phyloP scores from a whole-genome alignment of 768 basidiomycete genomes.

The Neoboletus brunneissimus region DNA sequence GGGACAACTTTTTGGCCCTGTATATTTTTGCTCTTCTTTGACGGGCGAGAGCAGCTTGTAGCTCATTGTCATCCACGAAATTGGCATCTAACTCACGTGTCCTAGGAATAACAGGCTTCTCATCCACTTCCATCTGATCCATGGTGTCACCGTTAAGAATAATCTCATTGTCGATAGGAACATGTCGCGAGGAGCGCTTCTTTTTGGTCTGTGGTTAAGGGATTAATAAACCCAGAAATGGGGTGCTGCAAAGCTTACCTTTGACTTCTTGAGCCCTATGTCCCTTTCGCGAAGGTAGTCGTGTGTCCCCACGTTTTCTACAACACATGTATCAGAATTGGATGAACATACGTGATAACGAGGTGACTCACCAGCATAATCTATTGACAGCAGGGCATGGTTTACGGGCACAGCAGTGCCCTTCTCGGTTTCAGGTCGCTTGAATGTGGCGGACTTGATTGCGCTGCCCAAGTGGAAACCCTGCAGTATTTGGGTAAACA shows the following conservation, averaged over 20 bases:
- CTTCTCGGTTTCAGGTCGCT: slow-evolving; percentile 44
- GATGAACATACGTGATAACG: neutral
- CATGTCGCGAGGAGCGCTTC: slow-evolving; percentile 75
- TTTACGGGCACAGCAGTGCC: slow-evolving; percentile 64
- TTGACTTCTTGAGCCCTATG: slow-evolving; percentile 91
- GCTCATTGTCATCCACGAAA: slow-evolving; percentile 97
- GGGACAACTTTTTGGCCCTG: slow-evolving; percentile 70
- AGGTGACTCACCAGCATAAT: slow-evolving; percentile 76
- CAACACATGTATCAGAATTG: slow-evolving; percentile 18
- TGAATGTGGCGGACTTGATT: slow-evolving; percentile 36
- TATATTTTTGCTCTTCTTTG: slow-evolving; percentile 79
- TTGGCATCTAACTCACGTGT: slow-evolving; percentile 77
- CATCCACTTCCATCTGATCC: slow-evolving; percentile 75
- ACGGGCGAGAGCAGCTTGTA: slow-evolving; percentile 88
- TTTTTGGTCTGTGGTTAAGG: slow-evolving; percentile 72
- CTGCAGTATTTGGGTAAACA: slow-evolving; percentile 36
- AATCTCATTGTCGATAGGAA: slow-evolving; percentile 41
- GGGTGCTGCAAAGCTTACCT: slow-evolving; percentile 43
- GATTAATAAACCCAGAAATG: neutral
- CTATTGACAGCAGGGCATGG: slow-evolving; percentile 77
- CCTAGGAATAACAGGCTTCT: slow-evolving; percentile 63
- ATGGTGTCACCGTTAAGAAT: slow-evolving; percentile 9
- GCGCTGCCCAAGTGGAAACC: slow-evolving; percentile 85
- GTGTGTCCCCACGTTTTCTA: slow-evolving; percentile 81
- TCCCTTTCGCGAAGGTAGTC: slow-evolving; percentile 94